A percentile compares a stretch with the other conserved stretches of the same genome.
These are phyloP conservation scores for Colletotrichum cordylinicola DNA, from an alignment of 2,329 filamentous ascomycete species.

Conservation along the genomic window DNA sequence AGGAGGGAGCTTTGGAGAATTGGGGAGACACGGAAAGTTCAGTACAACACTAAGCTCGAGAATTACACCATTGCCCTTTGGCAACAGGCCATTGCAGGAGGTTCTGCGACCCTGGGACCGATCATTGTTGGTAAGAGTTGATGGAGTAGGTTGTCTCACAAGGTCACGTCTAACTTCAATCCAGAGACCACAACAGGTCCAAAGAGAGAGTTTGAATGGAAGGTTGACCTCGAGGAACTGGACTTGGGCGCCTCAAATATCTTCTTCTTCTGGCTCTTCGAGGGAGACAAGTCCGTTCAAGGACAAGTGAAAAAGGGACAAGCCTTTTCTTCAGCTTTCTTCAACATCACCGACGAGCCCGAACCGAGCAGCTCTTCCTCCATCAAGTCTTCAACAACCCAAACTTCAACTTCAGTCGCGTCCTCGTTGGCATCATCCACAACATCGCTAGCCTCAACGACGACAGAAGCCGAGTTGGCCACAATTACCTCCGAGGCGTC, in stretches of 20 bases:
- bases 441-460: background rate
- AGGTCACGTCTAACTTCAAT: background rate
- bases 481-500: rapidly evolving
- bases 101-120: constrained; percentile 19
- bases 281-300: constrained; percentile 14
- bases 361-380: background rate
- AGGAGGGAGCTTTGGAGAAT: background rate
- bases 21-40: constrained; percentile 23
- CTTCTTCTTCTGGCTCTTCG: constrained; percentile 28
- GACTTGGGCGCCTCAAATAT: constrained; percentile 19
- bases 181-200: constrained; percentile 15
- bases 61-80: constrained; percentile 30
- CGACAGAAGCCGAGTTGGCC: background rate
- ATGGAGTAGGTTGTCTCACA: background rate
- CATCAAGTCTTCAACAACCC: background rate
- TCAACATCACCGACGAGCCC: constrained; percentile 26
- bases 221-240: constrained; percentile 17
- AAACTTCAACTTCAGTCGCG: background rate
- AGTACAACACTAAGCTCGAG: constrained; percentile 25
- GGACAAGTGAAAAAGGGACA: background rate
- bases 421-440: rapidly evolving
- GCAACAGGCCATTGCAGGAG: constrained; percentile 22
- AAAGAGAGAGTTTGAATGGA: constrained; percentile 20
- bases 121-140: constrained; percentile 13
- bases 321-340: constrained; percentile 4